Base-by-base conservation (phyloP, 768 basidiomycete species). In the Sporobolomyces phaffii region DNA sequence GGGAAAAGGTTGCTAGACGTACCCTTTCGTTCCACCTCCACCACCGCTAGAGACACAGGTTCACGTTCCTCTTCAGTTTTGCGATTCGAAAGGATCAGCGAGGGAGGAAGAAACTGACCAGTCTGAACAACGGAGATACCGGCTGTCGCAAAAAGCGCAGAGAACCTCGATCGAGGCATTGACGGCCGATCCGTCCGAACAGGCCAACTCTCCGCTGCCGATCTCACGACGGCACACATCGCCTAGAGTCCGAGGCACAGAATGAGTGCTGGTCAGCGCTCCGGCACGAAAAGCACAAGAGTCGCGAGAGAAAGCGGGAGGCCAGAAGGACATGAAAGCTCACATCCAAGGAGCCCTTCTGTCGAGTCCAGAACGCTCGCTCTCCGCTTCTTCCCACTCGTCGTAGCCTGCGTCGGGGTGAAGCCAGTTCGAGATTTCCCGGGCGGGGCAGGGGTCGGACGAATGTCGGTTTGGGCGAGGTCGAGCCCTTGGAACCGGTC, bases 91-190 rank as follows among this genome's bases (percentile, higher is more conserved):
- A n/a, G n/a, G n/a, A n/a, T n/a, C 18, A 22, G 36, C 33, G 18
- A 15, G 34, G 18, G 8, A 24, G 17, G 28, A 26, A 13, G 43
- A 22, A 20, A 60, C 63, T 1, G 67, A 70, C 53, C 74, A 75
- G 49, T 74, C 74, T 7, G 73, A 73, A 47, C 74, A 75, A 0
- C 74, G 63, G 18, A 50, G 36, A 53, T 75, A 75, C 7, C 63
- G 48, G 4, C 36, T 41, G 17, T 72, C 69, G 66, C 74, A 75
- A 20, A 58, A 60, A 7, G 64, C 49, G 57, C 74, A 75, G 17
- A 75, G 53, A 4, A 73, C 69, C 62, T 75, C 73, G 62, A 63
- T 54, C 28, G 66, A 62, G 6, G 66, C 48, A 6, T 62, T 62
- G 49, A 68, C 56, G 1, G 66, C 13, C 26, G 45, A 60, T 29